Evolutionary conservation across 768 basidiomycete genomes (phyloP).

Genomic region (Calocybe indica): DNA sequence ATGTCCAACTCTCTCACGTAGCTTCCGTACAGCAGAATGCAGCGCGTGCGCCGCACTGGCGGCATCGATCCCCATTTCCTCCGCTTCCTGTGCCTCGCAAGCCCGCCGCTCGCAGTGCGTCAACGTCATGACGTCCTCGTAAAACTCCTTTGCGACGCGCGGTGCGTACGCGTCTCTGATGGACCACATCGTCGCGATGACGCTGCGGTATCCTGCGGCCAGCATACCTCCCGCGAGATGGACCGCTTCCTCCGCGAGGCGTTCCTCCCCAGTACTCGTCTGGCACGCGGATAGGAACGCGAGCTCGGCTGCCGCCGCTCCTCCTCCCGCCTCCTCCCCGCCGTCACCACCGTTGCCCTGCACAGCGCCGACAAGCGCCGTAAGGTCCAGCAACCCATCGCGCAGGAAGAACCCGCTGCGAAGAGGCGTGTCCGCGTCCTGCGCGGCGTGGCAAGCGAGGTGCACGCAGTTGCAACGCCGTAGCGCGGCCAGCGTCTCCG

Average conservation of each 20-base stretch:
- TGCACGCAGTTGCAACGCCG: conserved; percentile 17
- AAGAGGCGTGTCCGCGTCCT: conserved; percentile 18
- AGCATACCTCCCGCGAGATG: conserved; percentile 35
- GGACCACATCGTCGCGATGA: conserved; percentile 39
- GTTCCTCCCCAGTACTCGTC: conserved; percentile 26
- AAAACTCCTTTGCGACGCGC: too few relatives aligned
- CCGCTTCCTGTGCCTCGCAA: too few relatives aligned
- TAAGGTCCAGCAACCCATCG: conserved; percentile 13
- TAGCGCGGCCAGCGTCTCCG: conserved; percentile 5
- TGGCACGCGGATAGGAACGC: conserved; percentile 41
- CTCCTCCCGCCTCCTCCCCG: conserved; percentile 4
- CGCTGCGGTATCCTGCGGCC: conserved; percentile 19
- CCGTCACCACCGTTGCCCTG: too few relatives aligned
- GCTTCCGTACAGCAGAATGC: too few relatives aligned
- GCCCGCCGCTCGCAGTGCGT: too few relatives aligned
- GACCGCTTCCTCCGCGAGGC: conserved; percentile 17
- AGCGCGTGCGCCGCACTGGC: too few relatives aligned
- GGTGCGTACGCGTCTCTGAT: too few relatives aligned
- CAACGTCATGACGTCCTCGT: too few relatives aligned
- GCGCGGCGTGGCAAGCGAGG: conserved; percentile 27
- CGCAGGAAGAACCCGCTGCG: conserved; percentile 17
- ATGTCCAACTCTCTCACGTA: too few relatives aligned
- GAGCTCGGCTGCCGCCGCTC: conserved; percentile 16
- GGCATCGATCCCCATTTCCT: too few relatives aligned
- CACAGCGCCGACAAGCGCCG: conserved; percentile 6